Conservation (phyloP, 2,329 filamentous ascomycete species). For the Cadophora gregata region DNA sequence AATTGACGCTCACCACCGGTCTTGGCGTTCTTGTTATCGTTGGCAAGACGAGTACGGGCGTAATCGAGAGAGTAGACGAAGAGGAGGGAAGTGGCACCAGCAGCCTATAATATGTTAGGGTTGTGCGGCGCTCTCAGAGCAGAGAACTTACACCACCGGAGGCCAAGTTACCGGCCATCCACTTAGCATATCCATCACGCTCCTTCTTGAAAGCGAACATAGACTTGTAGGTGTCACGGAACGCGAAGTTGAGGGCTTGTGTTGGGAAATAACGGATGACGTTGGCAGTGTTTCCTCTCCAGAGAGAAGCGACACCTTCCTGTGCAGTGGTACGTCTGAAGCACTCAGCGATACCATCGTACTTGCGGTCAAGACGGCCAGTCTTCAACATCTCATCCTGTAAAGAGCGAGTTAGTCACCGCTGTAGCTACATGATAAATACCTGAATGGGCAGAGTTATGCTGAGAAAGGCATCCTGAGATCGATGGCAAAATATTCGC, state of each 20-base stretch:
- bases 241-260: conserved; percentile 99
- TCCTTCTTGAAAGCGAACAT: conserved; percentile 99
- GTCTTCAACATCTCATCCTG: conserved; percentile 99
- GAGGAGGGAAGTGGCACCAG: conserved; percentile 98
- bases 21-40: conserved; percentile 99
- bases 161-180: conserved; percentile 99
- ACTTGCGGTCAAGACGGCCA: conserved; percentile 98
- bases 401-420: conserved; percentile 30
- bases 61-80: conserved; percentile 99
- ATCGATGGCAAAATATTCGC: background rate
- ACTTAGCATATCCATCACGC: conserved; percentile 95
- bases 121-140: background rate
- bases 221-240: conserved; percentile 99
- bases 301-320: conserved; percentile 94
- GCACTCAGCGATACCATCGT: conserved; percentile 92
- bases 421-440: conserved; percentile 8
- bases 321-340: conserved; percentile 89
- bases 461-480: background rate
- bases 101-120: conserved; percentile 62
- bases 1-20: conserved; percentile 98
- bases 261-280: conserved; percentile 99
- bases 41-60: conserved; percentile 99
- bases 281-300: conserved; percentile 99
- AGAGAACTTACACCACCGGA: conserved; percentile 90
- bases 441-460: background rate